Base-by-base conservation (phyloP, 192 early-diverging fungal species). In the Entrophospora sp. region DNA sequence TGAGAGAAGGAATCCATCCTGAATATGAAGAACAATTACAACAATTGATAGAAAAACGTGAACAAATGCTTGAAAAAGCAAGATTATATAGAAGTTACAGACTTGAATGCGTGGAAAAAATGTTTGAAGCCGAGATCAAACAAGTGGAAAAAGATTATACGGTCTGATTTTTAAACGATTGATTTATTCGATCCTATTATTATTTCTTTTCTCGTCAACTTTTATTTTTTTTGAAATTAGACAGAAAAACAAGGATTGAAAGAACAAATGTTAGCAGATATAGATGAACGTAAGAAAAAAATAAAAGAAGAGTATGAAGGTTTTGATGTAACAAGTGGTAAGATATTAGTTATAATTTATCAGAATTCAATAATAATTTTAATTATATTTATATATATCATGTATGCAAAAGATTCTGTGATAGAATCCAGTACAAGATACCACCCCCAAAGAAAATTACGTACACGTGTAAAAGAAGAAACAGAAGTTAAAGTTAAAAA, bases 251-350 rank as follows among this genome's bases (percentile, higher is more conserved):
- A 89, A 65, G 78, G 73, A 1, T 60, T 91, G 10, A 77, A 80
- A 35, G 88, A 91, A 22, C 80, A 80, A 67, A 81, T 94, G 61
- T 79, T 89, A 42, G 74, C 73, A 36, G 81, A 77, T 6, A 75
- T 93, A 10, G 91, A 93, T 58, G 88, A 89, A 25, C 80, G 82
- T 38, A 83, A 84, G 58, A 73, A 77, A 30, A 87, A 87, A 62
- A 69, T 91, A 25, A 79, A 79, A 32, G 91, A 93, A 64, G 91
- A 93, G 32, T 85, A 85, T 61, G 91, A 91, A 53, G 85, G 79
- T 64, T 77, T 86, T 77, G 89, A 90, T 64, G 72, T 89, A 22
- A 44, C 70, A 30, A 73, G 72, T 72, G 83, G 77, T 83, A 77
- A n/a, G n/a, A n/a, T n/a, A n/a, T n/a, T n/a, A n/a, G n/a, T n/a